These are phyloP conservation scores for Tolypocladium nubicola DNA, from an alignment of 2,329 filamentous ascomycete genomes.

Conservation along the genomic window DNA sequence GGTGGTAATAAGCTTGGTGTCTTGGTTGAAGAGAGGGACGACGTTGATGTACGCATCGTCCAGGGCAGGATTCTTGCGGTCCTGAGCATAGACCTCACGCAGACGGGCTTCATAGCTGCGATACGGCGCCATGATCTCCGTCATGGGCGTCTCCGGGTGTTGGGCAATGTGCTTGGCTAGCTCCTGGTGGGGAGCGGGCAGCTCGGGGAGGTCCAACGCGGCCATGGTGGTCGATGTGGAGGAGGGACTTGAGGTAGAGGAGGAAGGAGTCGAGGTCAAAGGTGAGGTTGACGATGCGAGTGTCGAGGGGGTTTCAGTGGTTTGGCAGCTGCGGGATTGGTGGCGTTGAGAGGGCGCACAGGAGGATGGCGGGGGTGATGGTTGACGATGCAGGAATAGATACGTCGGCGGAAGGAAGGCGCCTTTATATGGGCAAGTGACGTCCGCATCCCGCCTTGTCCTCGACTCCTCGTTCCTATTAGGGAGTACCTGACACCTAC, in stretches of 20 bases:
- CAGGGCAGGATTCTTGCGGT: conserved; percentile 47
- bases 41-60: conserved; percentile 50
- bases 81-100: conserved; percentile 58
- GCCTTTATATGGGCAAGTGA: not conserved
- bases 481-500: no score
- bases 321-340: not conserved
- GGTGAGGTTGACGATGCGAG: not conserved
- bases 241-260: not conserved
- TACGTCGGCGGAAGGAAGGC: not conserved
- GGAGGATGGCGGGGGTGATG: not conserved
- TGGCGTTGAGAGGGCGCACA: not conserved
- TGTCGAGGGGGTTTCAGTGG: not conserved
- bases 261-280: not conserved
- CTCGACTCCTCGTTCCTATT: not conserved
- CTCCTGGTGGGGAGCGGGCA: conserved; percentile 35
- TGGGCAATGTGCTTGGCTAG: conserved; percentile 43
- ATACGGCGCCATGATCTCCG: conserved; percentile 53
- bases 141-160: conserved; percentile 41
- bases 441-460: not conserved
- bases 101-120: conserved; percentile 57
- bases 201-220: conserved; percentile 26
- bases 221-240: conserved; percentile 19
- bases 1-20: conserved; percentile 46
- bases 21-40: conserved; percentile 52
- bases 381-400: not conserved